Base-by-base conservation (phyloP, 2,329 filamentous ascomycete genomes). In the Pseudogymnoascus sp. region DNA sequence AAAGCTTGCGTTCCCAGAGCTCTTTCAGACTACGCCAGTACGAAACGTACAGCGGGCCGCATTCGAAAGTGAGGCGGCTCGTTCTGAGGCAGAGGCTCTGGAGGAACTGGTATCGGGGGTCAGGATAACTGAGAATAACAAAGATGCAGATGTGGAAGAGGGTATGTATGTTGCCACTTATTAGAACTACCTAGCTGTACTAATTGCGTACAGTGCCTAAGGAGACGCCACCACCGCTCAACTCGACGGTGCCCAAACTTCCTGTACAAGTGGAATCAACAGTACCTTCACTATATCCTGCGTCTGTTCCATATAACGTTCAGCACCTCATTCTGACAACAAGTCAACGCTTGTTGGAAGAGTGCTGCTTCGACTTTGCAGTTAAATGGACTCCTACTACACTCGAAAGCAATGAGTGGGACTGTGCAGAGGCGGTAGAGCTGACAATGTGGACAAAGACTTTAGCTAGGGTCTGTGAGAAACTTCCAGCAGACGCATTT, bases 341-440 rank as follows among this genome's bases (percentile, higher is more conserved):
- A 40, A 66, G 68, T 7, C 76, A 78, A 64, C 64, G 67, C 7
- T 53, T 76, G 17, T 70, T 78, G 4, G 76, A 78, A 64, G 72
- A 75, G 63, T 73, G 71, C 63, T 78, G 75, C 66, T 78, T 76
- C 65, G 72, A 76, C 7, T 78, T 77, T 60, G 69, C 70, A 21
- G 67, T 64, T n/a, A 72, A 68, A 62, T 74, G 72, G 71, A 56
- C 75, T 15, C 73, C 75, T 6, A 64, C 63, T 0, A 61, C 74
- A 13, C 66, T 77, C 26, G 23, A 65, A 44, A 62, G 71, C 13
- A 64, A 69, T 15, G 65, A 65, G 29, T 74, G 68, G 71, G 67
- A 72, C 44, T 77, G 74, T 62, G 67, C 76, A 17, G 69, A 71
- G 13, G 73, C 76, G 1, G 69, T 73, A 3, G 75, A 77, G 67